Percentiles rank a stretch among this genome's conserved stretches.
phyloP scores from a whole-genome alignment of 306 rosid genomes.

The Acmispon strigosus region DNA sequence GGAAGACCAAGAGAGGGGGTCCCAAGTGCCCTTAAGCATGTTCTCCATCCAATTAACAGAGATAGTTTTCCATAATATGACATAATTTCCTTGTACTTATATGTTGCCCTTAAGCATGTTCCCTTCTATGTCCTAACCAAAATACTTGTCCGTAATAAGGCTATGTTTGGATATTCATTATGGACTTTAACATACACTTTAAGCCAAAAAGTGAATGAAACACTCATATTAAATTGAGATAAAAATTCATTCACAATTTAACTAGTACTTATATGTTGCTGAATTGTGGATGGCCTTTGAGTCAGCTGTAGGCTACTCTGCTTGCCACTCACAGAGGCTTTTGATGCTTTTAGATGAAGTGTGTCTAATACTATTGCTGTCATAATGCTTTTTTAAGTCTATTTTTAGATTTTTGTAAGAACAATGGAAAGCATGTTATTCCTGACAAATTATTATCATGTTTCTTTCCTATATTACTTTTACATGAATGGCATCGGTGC shows the following conservation, averaged over 20 bases:
- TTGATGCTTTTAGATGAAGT: conserved; percentile 13
- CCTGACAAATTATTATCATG: background rate
- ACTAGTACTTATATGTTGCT: background rate
- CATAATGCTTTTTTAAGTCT: background rate
- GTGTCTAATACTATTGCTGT: conserved; percentile 3
- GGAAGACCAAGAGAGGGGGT: conserved; percentile 92
- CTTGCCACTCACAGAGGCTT: conserved; percentile 12
- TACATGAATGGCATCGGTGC: background rate
- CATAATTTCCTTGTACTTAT: background rate
- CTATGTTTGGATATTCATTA: too few relatives aligned
- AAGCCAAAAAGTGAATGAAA: too few relatives aligned
- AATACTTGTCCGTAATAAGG: background rate
- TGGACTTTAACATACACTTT: too few relatives aligned
- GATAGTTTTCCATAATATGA: background rate
- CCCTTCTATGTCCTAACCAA: background rate
- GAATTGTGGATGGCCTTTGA: background rate
- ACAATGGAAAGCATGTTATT: background rate
- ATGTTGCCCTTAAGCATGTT: too few relatives aligned
- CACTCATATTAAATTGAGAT: too few relatives aligned
- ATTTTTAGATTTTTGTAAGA: background rate
- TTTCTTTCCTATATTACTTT: too few relatives aligned
- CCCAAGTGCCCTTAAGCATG: conserved; percentile 71
- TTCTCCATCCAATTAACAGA: background rate
- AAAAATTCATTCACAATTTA: too few relatives aligned
- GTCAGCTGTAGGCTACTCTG: background rate